phyloP scores from a whole-genome alignment of 2,329 filamentous ascomycete genomes.

The Botrytis porri region DNA sequence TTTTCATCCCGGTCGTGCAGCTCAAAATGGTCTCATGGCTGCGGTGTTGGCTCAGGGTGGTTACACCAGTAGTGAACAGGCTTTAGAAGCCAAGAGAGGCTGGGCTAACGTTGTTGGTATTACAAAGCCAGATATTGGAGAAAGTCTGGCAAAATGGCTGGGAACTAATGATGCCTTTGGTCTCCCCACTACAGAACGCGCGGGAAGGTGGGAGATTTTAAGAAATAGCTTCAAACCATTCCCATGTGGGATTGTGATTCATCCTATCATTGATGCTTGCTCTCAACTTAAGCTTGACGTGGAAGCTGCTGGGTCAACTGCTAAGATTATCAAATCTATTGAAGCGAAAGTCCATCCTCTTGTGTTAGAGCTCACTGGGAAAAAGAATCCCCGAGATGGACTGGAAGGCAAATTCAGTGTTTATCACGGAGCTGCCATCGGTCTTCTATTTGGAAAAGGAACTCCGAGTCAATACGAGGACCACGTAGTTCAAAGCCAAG shows the following conservation, averaged over 20 bases:
- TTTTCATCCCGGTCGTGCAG: slow-evolving; percentile 52
- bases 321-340: slow-evolving; percentile 41
- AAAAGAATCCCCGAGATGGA: slow-evolving; percentile 48
- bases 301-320: slow-evolving; percentile 33
- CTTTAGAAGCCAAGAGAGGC: slow-evolving; percentile 51
- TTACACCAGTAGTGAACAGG: slow-evolving; percentile 47
- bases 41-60: slow-evolving; percentile 47
- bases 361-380: slow-evolving; percentile 52
- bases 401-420: slow-evolving; percentile 55
- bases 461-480: slow-evolving; percentile 52
- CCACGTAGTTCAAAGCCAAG: slow-evolving; percentile 43
- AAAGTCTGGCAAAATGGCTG: slow-evolving; percentile 37
- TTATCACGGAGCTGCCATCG: slow-evolving; percentile 52
- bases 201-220: slow-evolving; percentile 48
- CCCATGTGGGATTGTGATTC: slow-evolving; percentile 56
- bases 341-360: slow-evolving; percentile 49
- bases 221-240: slow-evolving; percentile 56
- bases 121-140: slow-evolving; percentile 41
- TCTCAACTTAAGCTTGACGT: slow-evolving; percentile 46
- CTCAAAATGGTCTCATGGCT: slow-evolving; percentile 50
- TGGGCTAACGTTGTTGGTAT: slow-evolving; percentile 52
- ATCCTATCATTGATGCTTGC: slow-evolving; percentile 53
- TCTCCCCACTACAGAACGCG: neutral
- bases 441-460: slow-evolving; percentile 49
- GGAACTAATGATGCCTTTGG: slow-evolving; percentile 25